These are phyloP conservation scores for Gastroboletus turbinatus DNA, from an alignment of 1,284 basidiomycete species.

Conservation along the genomic window DNA sequence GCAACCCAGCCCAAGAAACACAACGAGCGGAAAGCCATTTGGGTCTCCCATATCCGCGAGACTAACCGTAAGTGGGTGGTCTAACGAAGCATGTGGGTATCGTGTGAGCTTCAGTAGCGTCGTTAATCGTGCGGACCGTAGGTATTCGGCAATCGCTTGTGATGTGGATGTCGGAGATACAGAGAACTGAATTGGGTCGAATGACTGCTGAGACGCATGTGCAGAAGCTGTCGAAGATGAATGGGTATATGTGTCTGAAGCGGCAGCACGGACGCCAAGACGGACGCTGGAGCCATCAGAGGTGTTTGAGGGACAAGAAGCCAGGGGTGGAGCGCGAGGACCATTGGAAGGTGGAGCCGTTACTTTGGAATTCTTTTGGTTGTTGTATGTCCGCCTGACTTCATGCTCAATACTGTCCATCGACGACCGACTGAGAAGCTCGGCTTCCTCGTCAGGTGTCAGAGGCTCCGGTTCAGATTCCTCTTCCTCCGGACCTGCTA, in stretches of 20 bases:
- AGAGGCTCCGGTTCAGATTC: constrained; percentile 50
- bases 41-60: constrained; percentile 87
- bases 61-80: constrained; percentile 80
- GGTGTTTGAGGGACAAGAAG: constrained; percentile 25
- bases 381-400: constrained; percentile 64
- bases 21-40: constrained; percentile 81
- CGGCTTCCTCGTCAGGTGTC: constrained; percentile 55
- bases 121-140: constrained; percentile 83
- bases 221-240: constrained; percentile 46
- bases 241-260: constrained; percentile 22
- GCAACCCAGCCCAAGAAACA: constrained; percentile 92
- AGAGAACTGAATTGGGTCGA: constrained; percentile 45
- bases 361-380: constrained; percentile 50
- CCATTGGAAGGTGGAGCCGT: constrained; percentile 32
- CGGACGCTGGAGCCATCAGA: constrained; percentile 31
- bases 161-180: constrained; percentile 49
- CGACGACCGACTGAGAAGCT: constrained; percentile 70
- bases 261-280: constrained; percentile 14
- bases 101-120: constrained; percentile 77
- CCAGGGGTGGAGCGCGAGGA: constrained; percentile 25
- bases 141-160: constrained; percentile 78
- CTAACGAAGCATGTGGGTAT: constrained; percentile 73
- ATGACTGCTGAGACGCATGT: constrained; percentile 44
- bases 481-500: constrained; percentile 44
- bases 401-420: constrained; percentile 83